phyloP scores from a whole-genome alignment of 306 rosid genomes.

The Malus fusca region DNA sequence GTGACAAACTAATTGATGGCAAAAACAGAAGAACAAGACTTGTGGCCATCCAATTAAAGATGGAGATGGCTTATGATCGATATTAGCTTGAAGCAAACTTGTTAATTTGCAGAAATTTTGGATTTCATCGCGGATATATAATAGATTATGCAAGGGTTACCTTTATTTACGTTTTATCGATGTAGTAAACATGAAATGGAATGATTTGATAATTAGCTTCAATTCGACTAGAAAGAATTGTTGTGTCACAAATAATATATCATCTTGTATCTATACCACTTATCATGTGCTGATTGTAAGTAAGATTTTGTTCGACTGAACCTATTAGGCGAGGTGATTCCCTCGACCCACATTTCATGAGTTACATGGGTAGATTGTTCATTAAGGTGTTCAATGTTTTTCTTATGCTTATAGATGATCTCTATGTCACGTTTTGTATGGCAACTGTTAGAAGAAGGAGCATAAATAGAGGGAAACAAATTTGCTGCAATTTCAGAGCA shows the following conservation, averaged over 20 bases:
- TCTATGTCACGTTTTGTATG: not conserved
- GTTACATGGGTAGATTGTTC: not conserved
- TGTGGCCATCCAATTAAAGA: no score
- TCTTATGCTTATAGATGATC: not conserved
- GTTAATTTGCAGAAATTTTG: not conserved
- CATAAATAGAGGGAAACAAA: not conserved
- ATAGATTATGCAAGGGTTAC: not conserved
- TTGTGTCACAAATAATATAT: not conserved
- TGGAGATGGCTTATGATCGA: no score
- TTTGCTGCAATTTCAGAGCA: not conserved
- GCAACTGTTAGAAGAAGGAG: not conserved
- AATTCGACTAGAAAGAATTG: not conserved
- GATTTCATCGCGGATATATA: not conserved
- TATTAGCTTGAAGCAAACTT: not conserved
- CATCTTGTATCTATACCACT: not conserved
- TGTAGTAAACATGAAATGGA: no score
- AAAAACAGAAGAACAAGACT: no score
- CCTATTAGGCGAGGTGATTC: not conserved
- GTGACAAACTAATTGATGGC: no score
- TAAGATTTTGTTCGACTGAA: not conserved
- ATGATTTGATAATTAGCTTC: no score
- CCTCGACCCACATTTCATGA: not conserved
- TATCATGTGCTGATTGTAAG: no score
- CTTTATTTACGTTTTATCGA: no score
- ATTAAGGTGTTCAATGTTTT: not conserved